phyloP scores from a whole-genome alignment of 202 grass and related monocot genomes.

The Tripidium arundinaceum region DNA sequence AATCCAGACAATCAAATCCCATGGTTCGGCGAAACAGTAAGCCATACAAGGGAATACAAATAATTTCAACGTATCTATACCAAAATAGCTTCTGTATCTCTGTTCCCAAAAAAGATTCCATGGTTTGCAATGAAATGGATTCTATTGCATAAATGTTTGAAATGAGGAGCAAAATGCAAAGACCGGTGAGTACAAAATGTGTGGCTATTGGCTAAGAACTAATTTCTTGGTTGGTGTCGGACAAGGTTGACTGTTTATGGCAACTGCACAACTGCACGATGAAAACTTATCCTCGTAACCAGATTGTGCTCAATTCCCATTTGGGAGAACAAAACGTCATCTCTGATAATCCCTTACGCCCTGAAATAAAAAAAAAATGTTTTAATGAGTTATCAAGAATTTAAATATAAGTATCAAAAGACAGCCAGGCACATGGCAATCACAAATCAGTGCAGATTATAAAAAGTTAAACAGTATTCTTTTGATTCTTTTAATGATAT shows the following conservation, averaged over 20 bases:
- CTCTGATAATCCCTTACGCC: conserved; percentile 8
- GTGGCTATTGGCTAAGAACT: background rate
- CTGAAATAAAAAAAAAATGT: conserved; percentile 31
- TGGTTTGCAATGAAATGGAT: background rate
- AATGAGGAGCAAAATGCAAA: background rate
- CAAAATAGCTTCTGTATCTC: background rate
- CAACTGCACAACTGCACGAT: background rate
- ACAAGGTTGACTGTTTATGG: background rate
- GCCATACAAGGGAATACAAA: background rate
- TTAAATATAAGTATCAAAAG: conserved; percentile 1
- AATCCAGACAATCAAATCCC: background rate
- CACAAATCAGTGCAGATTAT: background rate
- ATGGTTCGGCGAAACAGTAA: background rate
- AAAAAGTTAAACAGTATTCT: background rate
- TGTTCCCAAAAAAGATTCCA: conserved; percentile 17
- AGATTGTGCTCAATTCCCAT: background rate
- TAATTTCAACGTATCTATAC: background rate
- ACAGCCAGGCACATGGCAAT: background rate
- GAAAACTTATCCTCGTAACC: background rate
- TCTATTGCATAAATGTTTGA: background rate
- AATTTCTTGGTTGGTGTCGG: background rate
- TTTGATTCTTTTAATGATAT: background rate
- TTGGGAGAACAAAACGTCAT: background rate
- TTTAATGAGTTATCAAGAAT: background rate
- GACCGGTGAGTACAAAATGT: background rate